phyloP scores from a whole-genome alignment of 148 eudicot species.

The Dysphania ambrosioides region DNA sequence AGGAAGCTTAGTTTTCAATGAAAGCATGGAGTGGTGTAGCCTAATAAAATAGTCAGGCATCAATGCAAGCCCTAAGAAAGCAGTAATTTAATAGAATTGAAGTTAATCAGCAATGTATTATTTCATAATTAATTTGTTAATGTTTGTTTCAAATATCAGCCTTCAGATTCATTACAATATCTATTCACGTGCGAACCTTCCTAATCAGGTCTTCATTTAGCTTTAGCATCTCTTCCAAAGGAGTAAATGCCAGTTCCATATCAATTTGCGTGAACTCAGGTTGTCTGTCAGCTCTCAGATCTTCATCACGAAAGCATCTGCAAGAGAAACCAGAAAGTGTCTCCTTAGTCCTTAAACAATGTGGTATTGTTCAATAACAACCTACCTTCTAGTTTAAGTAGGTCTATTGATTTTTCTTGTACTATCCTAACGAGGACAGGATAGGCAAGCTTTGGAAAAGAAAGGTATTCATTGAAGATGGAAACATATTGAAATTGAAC shows the following conservation, averaged over 20 bases:
- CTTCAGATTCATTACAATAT: not conserved
- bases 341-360: not conserved
- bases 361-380: not conserved
- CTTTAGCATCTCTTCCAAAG: slow-evolving; percentile 84
- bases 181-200: slow-evolving; percentile 47
- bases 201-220: slow-evolving; percentile 96
- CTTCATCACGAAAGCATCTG: slow-evolving; percentile 98
- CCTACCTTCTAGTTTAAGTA: not conserved
- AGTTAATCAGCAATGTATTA: not conserved
- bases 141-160: not conserved
- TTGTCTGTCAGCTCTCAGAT: slow-evolving; percentile 97
- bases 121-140: not conserved
- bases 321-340: slow-evolving; percentile 15
- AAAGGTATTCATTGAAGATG: not conserved
- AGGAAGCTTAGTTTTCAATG: not conserved
- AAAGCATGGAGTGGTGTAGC: not conserved
- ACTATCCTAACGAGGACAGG: not conserved
- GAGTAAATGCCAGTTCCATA: slow-evolving; percentile 93
- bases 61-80: too few relatives aligned
- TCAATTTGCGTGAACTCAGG: slow-evolving; percentile 98
- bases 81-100: not conserved
- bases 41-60: too few relatives aligned
- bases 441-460: not conserved
- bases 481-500: not conserved
- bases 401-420: not conserved